Conservation (phyloP, 1,284 basidiomycete genomes). For the Takashimella tepidaria region DNA sequence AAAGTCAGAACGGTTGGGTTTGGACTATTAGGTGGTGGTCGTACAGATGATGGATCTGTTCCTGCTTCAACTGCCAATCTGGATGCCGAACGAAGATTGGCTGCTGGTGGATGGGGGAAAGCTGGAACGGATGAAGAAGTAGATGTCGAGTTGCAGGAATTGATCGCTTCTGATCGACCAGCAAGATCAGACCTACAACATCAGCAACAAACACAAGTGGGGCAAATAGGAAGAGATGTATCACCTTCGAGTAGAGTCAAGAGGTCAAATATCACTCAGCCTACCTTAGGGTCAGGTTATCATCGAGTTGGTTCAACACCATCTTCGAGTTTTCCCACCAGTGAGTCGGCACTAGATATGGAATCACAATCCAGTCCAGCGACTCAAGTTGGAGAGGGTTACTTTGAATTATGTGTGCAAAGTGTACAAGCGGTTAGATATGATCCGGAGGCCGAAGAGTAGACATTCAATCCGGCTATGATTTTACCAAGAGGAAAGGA, state of each 20-base stretch:
- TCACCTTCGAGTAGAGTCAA: no score
- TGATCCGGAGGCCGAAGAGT: constrained; percentile 35
- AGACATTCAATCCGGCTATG: background rate
- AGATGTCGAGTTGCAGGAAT: constrained; percentile 29
- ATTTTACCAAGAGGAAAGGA: background rate
- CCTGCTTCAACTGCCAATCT: background rate
- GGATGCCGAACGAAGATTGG: constrained; percentile 4
- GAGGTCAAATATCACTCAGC: background rate
- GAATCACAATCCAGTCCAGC: background rate
- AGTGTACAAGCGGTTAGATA: constrained; percentile 45
- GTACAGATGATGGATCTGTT: constrained; percentile 17
- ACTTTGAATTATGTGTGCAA: constrained; percentile 49
- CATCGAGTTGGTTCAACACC: constrained; percentile 23
- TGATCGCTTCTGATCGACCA: constrained; percentile 20
- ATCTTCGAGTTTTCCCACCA: background rate
- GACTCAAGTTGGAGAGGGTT: constrained; percentile 33
- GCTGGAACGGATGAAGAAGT: constrained; percentile 16
- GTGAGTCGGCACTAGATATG: constrained; percentile 3
- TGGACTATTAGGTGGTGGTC: constrained; percentile 45
- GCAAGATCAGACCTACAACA: background rate
- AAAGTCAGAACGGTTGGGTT: constrained; percentile 51
- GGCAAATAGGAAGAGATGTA: no score
- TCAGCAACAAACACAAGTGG: background rate
- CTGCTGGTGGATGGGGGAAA: constrained; percentile 32
- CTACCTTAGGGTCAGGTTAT: constrained; percentile 16